Evolutionary conservation across 23 red algal species (phyloP), one percentile per base, ranked within the genome.

Genomic region (Agarophyton chilense): DNA sequence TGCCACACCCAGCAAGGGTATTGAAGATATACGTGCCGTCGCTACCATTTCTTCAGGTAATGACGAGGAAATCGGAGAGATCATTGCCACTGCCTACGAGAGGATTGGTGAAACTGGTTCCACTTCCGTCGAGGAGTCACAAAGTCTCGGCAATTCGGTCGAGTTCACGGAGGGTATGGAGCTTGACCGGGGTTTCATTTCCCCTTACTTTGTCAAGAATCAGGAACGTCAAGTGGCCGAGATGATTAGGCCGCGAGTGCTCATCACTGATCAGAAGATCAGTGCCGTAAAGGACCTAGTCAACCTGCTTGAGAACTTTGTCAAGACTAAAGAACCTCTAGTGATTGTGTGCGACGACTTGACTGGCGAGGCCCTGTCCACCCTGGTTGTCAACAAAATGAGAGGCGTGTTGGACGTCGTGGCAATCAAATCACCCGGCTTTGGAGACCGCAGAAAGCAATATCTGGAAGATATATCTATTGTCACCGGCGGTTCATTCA

Each of bases 141-240:
- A 99, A 62, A 84, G 82, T 72, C 71, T 99, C 35, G 83, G 64
- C 39, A 94, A 99, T 81, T 94, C 94, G 28, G 93, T 99, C 4
- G 93, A 96, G 22, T 95, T 99, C 44, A 95, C 97, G 1, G 97
- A 99, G 77, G 97, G 97, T 52, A 96, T 99, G 97, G 97, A 99
- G 62, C 79, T 99, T 36, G 97, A 99, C 80, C 70, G 97, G 39
- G 97, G 97, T 43, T 99, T 83, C 71, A 82, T 99, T 26, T 96
- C 97, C 12, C 97, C 97, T 1, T 99, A 99, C 51, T 99, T 99
- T 89, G 97, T 99, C 77, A 99, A 96, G 90, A 93, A 96, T 39
- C 97, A 99, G 58, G 93, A 99, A 51, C 90, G 93, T 39, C 97
- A 99, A 66, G 65, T 94, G 9, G 93, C 92, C 11, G 83, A 83